phyloP scores from a whole-genome alignment of 768 basidiomycete genomes.

The Rhizopogon salebrosus region DNA sequence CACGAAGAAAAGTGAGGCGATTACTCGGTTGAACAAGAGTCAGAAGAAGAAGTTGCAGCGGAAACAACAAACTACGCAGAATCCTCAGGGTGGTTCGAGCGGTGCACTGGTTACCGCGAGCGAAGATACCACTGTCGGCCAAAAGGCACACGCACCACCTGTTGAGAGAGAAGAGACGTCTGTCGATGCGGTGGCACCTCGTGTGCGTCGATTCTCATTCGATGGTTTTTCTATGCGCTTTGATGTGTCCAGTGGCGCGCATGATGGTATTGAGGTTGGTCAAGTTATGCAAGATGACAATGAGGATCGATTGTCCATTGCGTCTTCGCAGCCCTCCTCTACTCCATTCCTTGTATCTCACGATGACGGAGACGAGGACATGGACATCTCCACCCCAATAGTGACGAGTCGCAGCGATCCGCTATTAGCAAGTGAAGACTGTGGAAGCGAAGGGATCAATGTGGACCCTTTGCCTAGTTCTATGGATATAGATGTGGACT shows the following conservation, averaged over 20 bases:
- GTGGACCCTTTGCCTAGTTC: background rate
- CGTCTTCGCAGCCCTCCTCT: conserved; percentile 6
- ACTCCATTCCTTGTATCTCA: background rate
- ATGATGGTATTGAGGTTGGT: background rate
- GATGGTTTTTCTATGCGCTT: background rate
- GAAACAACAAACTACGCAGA: background rate
- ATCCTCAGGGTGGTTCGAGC: background rate
- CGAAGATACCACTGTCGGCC: too few relatives aligned
- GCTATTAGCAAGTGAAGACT: background rate
- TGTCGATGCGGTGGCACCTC: background rate
- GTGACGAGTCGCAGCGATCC: background rate
- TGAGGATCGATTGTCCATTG: conserved; percentile 3
- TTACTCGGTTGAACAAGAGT: background rate
- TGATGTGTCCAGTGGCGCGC: background rate
- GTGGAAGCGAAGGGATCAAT: background rate
- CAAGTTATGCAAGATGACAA: background rate
- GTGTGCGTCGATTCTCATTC: background rate
- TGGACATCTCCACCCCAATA: conserved; percentile 6
- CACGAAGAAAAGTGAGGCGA: background rate
- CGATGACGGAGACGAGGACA: conserved; percentile 1
- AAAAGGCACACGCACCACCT: background rate
- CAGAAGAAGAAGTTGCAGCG: conserved; percentile 2
- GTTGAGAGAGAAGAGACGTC: background rate
- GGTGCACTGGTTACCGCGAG: background rate
- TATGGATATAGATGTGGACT: background rate